These are phyloP conservation scores for Wallemia ichthyophaga DNA, from an alignment of 1,284 basidiomycete genomes.

Conservation along the genomic window DNA sequence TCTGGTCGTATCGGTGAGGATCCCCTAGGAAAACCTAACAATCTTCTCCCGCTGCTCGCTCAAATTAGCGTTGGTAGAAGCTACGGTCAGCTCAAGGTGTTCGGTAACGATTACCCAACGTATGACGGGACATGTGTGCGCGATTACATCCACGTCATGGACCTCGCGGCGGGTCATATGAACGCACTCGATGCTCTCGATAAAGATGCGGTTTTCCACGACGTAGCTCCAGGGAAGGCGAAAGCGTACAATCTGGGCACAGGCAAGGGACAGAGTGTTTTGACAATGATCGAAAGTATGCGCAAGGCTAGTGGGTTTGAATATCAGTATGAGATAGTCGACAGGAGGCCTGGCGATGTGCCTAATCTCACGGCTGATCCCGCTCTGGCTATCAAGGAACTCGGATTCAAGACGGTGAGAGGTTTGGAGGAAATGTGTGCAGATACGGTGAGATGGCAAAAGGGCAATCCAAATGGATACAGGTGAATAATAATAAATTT, in stretches of 20 bases:
- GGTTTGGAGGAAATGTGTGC: constrained; percentile 65
- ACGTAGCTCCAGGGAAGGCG: constrained; percentile 25
- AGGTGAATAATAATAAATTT: neutral
- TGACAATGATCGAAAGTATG: constrained; percentile 91
- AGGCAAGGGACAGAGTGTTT: constrained; percentile 68
- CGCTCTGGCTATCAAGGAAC: constrained; percentile 61
- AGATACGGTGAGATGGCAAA: constrained; percentile 83
- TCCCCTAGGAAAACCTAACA: constrained; percentile 74
- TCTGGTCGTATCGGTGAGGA: constrained; percentile 91
- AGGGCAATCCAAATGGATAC: neutral
- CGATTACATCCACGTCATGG: constrained; percentile 92
- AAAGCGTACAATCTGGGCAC: constrained; percentile 92
- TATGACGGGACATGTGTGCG: constrained; percentile 88
- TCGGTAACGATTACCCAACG: constrained; percentile 94
- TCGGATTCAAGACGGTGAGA: constrained; percentile 64
- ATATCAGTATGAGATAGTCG: constrained; percentile 69
- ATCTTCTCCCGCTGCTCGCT: constrained; percentile 72
- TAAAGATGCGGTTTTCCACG: constrained; percentile 25
- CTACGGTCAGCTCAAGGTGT: constrained; percentile 54
- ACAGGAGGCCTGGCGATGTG: constrained; percentile 59
- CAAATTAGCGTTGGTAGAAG: constrained; percentile 86
- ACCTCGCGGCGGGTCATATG: constrained; percentile 75
- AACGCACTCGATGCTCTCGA: constrained; percentile 62
- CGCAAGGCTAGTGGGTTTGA: constrained; percentile 59
- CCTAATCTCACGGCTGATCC: constrained; percentile 92